Conservation (phyloP, 2,329 filamentous ascomycete species). For the Penicillium sp. region DNA sequence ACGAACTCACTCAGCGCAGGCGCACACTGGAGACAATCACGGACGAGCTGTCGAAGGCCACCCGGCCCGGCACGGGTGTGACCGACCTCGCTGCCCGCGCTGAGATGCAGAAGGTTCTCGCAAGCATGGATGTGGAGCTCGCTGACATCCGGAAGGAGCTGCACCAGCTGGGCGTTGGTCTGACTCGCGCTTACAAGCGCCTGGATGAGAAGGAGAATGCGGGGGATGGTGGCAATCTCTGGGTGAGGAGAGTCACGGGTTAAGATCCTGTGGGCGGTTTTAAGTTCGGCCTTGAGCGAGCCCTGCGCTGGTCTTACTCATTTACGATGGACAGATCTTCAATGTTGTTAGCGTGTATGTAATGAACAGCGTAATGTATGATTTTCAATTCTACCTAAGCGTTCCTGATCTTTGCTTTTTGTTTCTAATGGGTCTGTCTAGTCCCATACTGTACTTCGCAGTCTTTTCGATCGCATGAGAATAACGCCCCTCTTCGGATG, state of each 20-base stretch:
- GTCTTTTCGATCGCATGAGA: slow-evolving; percentile 2
- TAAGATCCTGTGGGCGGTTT: slow-evolving; percentile 33
- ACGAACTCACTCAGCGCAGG: slow-evolving; percentile 62
- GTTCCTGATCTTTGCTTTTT: background rate
- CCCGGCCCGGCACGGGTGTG: slow-evolving; percentile 65
- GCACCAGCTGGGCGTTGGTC: slow-evolving; percentile 71
- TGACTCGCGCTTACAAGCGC: slow-evolving; percentile 71
- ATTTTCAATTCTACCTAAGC: no score
- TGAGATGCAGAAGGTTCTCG: slow-evolving; percentile 61
- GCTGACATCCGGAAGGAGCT: slow-evolving; percentile 71
- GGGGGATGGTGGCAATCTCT: slow-evolving; percentile 59
- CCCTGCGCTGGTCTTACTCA: background rate
- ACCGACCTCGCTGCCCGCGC: slow-evolving; percentile 60
- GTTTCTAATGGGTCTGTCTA: background rate
- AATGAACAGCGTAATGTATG: no score
- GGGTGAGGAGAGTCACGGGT: slow-evolving; percentile 73
- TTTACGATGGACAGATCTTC: background rate
- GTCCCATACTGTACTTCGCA: background rate
- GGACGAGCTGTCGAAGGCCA: slow-evolving; percentile 71
- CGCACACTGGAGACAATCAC: slow-evolving; percentile 70
- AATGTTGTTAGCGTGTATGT: slow-evolving; percentile 1
- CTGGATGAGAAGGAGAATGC: slow-evolving; percentile 58
- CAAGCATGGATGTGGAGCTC: slow-evolving; percentile 62
- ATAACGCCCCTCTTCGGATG: slow-evolving; percentile 9
- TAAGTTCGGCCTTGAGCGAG: background rate